phyloP scores from a whole-genome alignment of 75 land plant species.

The Chamaecyparis obtusa region DNA sequence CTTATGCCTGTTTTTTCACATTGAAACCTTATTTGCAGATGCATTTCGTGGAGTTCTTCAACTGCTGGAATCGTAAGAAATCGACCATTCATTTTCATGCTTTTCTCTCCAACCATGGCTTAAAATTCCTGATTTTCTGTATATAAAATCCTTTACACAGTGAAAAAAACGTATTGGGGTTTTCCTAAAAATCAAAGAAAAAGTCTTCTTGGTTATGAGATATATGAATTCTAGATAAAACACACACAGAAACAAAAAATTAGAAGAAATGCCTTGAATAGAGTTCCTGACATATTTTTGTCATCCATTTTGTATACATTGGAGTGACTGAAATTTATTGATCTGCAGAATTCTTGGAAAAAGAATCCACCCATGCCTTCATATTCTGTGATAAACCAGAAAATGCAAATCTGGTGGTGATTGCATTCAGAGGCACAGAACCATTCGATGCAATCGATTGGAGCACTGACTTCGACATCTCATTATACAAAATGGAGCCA shows the following conservation, averaged over 20 bases:
- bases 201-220: background rate
- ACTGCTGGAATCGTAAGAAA: constrained; percentile 67
- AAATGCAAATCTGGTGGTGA: constrained; percentile 45
- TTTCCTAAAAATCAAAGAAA: background rate
- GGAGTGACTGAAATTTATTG: background rate
- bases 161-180: no score
- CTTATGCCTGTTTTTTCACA: background rate
- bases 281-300: no score
- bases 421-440: constrained; percentile 79
- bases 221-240: background rate
- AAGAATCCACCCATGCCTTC: constrained; percentile 59
- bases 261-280: background rate
- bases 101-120: background rate
- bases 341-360: constrained; percentile 37
- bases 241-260: no score
- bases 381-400: constrained; percentile 48
- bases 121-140: background rate
- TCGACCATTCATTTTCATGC: background rate
- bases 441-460: constrained; percentile 75
- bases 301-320: background rate
- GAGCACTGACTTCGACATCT: constrained; percentile 74
- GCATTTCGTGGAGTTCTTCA: constrained; percentile 57
- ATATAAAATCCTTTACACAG: no score
- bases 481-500: constrained; percentile 42
- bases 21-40: constrained; percentile 41